Evolutionary conservation across 352 stramenopile species (phyloP), one percentile per base, ranked within the genome.

Genomic region (Globisporangium lucens): DNA sequence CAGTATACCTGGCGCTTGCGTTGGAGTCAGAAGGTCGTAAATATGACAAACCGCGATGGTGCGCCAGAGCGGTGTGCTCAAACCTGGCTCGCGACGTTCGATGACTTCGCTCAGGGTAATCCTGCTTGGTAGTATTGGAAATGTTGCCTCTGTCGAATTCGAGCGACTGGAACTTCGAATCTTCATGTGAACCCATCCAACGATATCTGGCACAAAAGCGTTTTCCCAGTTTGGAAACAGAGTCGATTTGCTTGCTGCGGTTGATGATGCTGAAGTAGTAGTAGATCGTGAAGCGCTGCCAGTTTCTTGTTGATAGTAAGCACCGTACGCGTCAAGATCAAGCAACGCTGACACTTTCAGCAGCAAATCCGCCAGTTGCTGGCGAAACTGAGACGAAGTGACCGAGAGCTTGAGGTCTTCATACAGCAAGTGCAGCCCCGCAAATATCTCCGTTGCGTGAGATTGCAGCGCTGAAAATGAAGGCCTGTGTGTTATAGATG

Each of bases 371-470:
- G 70, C 71, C n/a, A 94, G 51, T 36, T 74, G 66, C n/a, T 82
- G 70, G 20, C 73, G 72, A 22, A 72, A 63, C 20, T 66, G 43
- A 24, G 62, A 73, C 3, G 75, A 77, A 8, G 53, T 67, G 36
- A 73, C 68, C 10, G 85, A 91, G 17, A 93, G 66, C 57, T 83
- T 88, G 0, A 84, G 58, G 36, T 94, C 85, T 83, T 94, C 85
- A 47, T 89, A 76, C 4, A 92, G 62, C 33, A 93, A 73, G 46
- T 94, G 87, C 33, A 94, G 67, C 0, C 72, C 81, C 0, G 67
- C 66, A 75, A 90, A 84, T n/a, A 89, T 71, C 2, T 24, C 36
- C 33, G 55, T 30, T 29, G 33, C 17, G 24, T 60, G 43, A 5
- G 53, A 2, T 47, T 49, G 49, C n/a, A 71, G 24, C 20, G 24